Evolutionary conservation across 2,329 filamentous ascomycete species (phyloP).

Genomic region (Hymenoscyphus infarciens): DNA sequence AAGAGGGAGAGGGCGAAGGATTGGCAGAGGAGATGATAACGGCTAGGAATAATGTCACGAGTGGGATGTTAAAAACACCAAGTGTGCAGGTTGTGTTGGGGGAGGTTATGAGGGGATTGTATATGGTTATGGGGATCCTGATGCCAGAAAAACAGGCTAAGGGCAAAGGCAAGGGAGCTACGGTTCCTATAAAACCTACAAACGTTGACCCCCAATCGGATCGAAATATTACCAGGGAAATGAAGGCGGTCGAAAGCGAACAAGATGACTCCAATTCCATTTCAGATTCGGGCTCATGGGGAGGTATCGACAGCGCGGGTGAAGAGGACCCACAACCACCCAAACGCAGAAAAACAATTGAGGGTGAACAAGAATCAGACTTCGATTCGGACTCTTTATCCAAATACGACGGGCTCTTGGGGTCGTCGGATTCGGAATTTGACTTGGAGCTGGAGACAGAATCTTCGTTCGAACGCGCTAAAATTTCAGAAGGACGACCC

Average conservation of each 20-base stretch:
- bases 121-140: slow-evolving; percentile 32
- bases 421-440: slow-evolving; percentile 34
- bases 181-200: slow-evolving; percentile 9
- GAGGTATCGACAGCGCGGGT: slow-evolving; percentile 19
- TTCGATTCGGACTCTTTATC: slow-evolving; percentile 30
- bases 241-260: slow-evolving; percentile 12
- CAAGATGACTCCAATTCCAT: not conserved
- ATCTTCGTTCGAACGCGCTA: slow-evolving; percentile 13
- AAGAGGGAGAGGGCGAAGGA: slow-evolving; percentile 28
- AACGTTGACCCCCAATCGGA: slow-evolving; percentile 10
- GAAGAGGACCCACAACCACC: slow-evolving; percentile 3
- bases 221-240: slow-evolving; percentile 8
- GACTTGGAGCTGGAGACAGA: slow-evolving; percentile 28
- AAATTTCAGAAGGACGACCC: slow-evolving; percentile 5
- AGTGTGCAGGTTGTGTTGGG: slow-evolving; percentile 48
- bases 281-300: slow-evolving; percentile 14
- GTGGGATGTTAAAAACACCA: slow-evolving; percentile 51
- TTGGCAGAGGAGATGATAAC: slow-evolving; percentile 27
- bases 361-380: slow-evolving; percentile 23
- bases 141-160: slow-evolving; percentile 22
- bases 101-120: slow-evolving; percentile 34
- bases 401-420: slow-evolving; percentile 32
- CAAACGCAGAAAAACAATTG: slow-evolving; percentile 17
- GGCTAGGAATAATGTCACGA: slow-evolving; percentile 49
- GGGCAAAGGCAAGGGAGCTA: slow-evolving; percentile 17